A percentile compares a stretch with the other conserved stretches of the same genome.
These are phyloP conservation scores for Saturnispora halmiae DNA, from an alignment of 805 yeast species.

Conservation along the genomic window DNA sequence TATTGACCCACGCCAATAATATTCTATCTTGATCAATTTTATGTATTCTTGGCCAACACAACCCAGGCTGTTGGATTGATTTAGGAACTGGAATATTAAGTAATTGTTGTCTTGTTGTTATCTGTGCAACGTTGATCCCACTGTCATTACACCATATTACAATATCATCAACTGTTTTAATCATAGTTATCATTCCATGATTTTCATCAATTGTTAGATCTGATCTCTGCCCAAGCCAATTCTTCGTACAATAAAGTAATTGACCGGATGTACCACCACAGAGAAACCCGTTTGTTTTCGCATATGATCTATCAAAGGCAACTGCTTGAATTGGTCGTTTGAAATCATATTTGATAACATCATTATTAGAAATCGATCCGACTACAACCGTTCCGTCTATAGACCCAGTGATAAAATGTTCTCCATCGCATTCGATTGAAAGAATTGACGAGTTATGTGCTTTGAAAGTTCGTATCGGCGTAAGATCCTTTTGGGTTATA, in stretches of 20 bases:
- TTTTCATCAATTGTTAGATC: constrained; percentile 57
- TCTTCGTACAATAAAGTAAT: constrained; percentile 60
- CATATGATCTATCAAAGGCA: constrained; percentile 65
- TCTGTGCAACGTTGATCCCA: constrained; percentile 66
- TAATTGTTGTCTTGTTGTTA: constrained; percentile 40
- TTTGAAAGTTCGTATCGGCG: constrained; percentile 59
- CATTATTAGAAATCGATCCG: constrained; percentile 54
- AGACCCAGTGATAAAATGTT: constrained; percentile 75
- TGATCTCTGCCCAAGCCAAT: constrained; percentile 79
- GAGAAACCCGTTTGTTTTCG: constrained; percentile 52
- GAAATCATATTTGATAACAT: constrained; percentile 68
- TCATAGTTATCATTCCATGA: constrained; percentile 62
- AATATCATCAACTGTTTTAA: constrained; percentile 54
- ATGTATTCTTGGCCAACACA: constrained; percentile 74
- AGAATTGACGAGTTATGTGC: constrained; percentile 83
- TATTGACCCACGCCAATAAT: constrained; percentile 74
- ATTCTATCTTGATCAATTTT: constrained; percentile 57
- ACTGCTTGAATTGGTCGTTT: constrained; percentile 85
- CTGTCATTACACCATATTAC: constrained; percentile 76
- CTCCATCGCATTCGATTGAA: constrained; percentile 64
- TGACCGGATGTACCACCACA: constrained; percentile 90
- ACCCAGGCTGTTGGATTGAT: constrained; percentile 55
- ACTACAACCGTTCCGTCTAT: constrained; percentile 90
- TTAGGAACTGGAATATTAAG: constrained; percentile 48
- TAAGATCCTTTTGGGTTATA: constrained; percentile 50